phyloP scores from a whole-genome alignment of 495 filamentous ascomycete genomes.

The Platismatia glauca region DNA sequence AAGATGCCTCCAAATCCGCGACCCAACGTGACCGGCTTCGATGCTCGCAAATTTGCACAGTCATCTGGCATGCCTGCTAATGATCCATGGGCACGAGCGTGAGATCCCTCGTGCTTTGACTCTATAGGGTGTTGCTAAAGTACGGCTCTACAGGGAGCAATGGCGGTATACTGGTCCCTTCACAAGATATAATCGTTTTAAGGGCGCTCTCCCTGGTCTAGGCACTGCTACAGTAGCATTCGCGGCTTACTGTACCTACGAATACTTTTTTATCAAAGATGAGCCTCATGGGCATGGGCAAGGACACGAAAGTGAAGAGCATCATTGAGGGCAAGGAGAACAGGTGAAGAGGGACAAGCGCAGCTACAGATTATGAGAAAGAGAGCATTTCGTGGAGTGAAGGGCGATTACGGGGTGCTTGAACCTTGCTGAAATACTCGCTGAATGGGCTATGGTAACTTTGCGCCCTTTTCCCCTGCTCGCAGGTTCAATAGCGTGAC shows the following conservation, averaged over 20 bases:
- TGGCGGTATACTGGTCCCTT: conserved; percentile 93
- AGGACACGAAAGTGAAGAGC: conserved; percentile 26
- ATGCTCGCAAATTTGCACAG: conserved; percentile 60
- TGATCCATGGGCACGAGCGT: conserved; percentile 86
- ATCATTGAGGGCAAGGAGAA: conserved; percentile 13
- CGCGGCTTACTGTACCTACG: conserved; percentile 76
- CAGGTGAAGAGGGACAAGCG: background rate
- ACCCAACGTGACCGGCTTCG: conserved; percentile 77
- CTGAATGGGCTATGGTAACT: background rate
- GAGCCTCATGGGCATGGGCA: conserved; percentile 55
- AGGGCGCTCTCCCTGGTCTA: conserved; percentile 73
- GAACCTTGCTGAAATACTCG: background rate
- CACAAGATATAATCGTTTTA: conserved; percentile 80
- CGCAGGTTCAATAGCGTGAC: background rate
- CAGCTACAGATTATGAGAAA: background rate
- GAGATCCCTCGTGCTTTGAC: conserved; percentile 16
- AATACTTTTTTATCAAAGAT: conserved; percentile 75
- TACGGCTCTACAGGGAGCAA: conserved; percentile 57
- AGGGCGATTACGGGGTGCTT: background rate
- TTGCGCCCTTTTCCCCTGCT: background rate
- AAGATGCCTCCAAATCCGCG: conserved; percentile 30
- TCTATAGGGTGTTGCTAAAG: conserved; percentile 18
- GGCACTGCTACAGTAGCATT: conserved; percentile 90
- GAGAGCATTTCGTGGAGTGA: background rate
- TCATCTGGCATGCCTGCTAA: conserved; percentile 56